Percentiles rank a stretch among this genome's conserved stretches.
phyloP scores from a whole-genome alignment of 441 rosid species.

The Theobroma grandiflorum region DNA sequence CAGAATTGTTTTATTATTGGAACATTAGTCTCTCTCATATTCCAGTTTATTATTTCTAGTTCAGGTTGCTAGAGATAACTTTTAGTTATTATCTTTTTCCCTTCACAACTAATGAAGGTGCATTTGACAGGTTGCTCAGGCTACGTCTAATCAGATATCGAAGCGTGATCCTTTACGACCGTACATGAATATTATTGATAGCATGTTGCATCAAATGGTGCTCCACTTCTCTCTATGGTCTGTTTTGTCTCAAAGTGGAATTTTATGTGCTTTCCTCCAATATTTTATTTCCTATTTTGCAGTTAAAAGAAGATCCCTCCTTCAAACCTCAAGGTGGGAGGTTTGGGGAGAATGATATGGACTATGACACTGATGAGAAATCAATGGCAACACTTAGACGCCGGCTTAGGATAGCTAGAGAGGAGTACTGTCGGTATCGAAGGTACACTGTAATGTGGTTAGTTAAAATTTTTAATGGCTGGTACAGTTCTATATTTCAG shows the following conservation, averaged over 20 bases:
- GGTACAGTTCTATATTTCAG: constrained; percentile 2
- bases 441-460: constrained; percentile 45
- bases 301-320: constrained; percentile 76
- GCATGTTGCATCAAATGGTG: constrained; percentile 73
- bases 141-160: constrained; percentile 88
- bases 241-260: constrained; percentile 10
- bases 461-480: not conserved
- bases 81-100: constrained; percentile 5
- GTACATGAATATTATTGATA: constrained; percentile 78
- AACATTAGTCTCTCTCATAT: not conserved
- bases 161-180: constrained; percentile 87
- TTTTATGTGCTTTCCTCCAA: constrained; percentile 20
- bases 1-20: not conserved
- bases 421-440: constrained; percentile 73
- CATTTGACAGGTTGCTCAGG: constrained; percentile 72
- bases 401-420: constrained; percentile 80
- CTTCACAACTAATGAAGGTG: constrained; percentile 17
- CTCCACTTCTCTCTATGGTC: constrained; percentile 17
- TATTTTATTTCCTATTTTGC: constrained; percentile 28
- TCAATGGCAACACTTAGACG: constrained; percentile 87
- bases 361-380: constrained; percentile 84
- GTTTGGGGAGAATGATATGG: constrained; percentile 91
- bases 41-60: constrained; percentile 12
- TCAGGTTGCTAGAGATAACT: constrained; percentile 9
- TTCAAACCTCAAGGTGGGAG: constrained; percentile 90